Base-by-base conservation (phyloP, 192 early-diverging fungal species). In the Entrophospora sp. region DNA sequence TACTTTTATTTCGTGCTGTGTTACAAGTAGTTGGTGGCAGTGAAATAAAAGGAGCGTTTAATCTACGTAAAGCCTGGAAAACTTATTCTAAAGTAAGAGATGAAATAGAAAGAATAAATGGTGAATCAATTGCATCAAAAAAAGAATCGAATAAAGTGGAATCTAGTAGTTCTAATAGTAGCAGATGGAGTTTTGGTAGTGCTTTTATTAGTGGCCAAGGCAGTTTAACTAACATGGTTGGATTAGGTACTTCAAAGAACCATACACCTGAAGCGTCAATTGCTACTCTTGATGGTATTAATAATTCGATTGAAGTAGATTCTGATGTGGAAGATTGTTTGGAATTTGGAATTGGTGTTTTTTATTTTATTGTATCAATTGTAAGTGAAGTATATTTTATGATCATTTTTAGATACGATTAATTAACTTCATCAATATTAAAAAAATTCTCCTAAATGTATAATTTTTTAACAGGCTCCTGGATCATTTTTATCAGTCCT, bases 261-360 rank as follows among this genome's bases (percentile, higher is more conserved):
- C 44, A 48, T 1, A 25, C 63, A 6, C 37, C 61, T 14, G 55
- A 57, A 18, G 28, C 18, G 9, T 68, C 70, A 5, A 70, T 56
- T 58, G 59, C 25, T 0, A 37, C 67, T 25, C 34, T 71, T 10
- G 70, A 72, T n/a, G 69, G 68, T 36, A 49, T 57, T 35, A 75
- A 70, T 32, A 70, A 63, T 36, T n/a, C n/a, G n/a, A 42, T 28
- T n/a, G 71, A 76, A 18, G 64, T 76, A 9, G 61, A 71, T 7
- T 61, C 68, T 20, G 75, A 76, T 62, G 22, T 73, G 31, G 71
- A 76, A 16, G 75, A 76, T 32, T 76, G 68, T 55, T 22, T 76
- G 34, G 49, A 66, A n/a, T 76, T 73, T 36, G 75, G 75, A 13
- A 64, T 76, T 37, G 75, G 75, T 3, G 24, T 76, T 9, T 73